These are phyloP conservation scores for Hortaea werneckii DNA, from an alignment of 2,329 filamentous ascomycete genomes.

Conservation along the genomic window DNA sequence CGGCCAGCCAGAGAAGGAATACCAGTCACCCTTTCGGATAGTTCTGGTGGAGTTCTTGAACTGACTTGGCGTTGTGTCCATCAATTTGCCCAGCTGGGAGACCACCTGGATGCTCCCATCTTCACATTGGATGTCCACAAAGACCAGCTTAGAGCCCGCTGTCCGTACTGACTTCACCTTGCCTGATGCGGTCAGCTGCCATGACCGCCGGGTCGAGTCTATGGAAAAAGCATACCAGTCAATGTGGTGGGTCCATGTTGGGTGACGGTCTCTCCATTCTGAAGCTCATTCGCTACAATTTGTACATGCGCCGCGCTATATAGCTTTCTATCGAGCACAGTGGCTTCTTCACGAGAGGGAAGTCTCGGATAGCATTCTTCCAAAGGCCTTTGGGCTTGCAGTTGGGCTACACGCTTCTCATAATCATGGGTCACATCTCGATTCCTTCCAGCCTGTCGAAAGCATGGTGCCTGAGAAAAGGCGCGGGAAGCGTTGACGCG, in stretches of 20 bases:
- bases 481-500: slow-evolving; percentile 35
- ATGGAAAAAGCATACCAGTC: neutral
- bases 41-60: slow-evolving; percentile 55
- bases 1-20: slow-evolving; percentile 58
- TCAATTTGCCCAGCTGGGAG: slow-evolving; percentile 52
- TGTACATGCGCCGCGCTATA: neutral
- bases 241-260: neutral
- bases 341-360: too few relatives aligned
- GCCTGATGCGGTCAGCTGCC: slow-evolving; percentile 38
- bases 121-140: slow-evolving; percentile 59
- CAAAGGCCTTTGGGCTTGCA: slow-evolving; percentile 40
- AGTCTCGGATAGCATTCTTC: slow-evolving; percentile 43
- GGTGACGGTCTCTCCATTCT: slow-evolving; percentile 6
- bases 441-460: slow-evolving; percentile 6
- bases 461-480: slow-evolving; percentile 28
- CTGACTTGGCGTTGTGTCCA: slow-evolving; percentile 27
- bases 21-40: slow-evolving; percentile 71
- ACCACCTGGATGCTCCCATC: slow-evolving; percentile 66
- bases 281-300: slow-evolving; percentile 9
- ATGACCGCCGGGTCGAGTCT: neutral
- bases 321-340: too few relatives aligned
- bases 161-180: slow-evolving; percentile 63
- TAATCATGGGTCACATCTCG: slow-evolving; percentile 27
- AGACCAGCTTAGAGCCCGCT: slow-evolving; percentile 68
- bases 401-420: slow-evolving; percentile 44